phyloP scores from a whole-genome alignment of 352 stramenopile genomes.

The Phytophthora sojae region DNA sequence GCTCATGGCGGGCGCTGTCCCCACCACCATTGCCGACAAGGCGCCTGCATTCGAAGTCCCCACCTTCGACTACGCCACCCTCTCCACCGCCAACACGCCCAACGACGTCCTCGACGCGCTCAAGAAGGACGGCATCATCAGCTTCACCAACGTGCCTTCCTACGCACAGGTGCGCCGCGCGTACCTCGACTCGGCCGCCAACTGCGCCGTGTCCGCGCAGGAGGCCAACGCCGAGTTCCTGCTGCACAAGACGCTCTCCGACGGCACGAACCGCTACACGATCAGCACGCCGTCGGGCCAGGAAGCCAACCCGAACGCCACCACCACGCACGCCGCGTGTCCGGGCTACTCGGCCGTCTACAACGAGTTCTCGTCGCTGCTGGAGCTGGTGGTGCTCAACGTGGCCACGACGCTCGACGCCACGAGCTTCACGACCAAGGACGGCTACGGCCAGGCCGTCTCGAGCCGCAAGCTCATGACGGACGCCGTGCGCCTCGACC shows the following conservation, averaged over 20 bases:
- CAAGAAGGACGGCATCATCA: constrained; percentile 74
- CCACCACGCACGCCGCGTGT: constrained; percentile 43
- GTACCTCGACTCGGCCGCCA: constrained; percentile 59
- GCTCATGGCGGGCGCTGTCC: constrained; percentile 14
- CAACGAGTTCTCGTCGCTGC: constrained; percentile 47
- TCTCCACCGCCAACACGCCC: constrained; percentile 43
- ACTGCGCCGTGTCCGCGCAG: constrained; percentile 55
- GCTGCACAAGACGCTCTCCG: constrained; percentile 62
- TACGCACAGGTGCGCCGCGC: constrained; percentile 49
- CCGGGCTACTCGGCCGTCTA: constrained; percentile 53
- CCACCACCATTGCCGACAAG: constrained; percentile 27
- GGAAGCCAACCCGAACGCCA: constrained; percentile 35
- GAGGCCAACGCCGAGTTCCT: constrained; percentile 48
- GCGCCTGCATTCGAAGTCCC: constrained; percentile 56
- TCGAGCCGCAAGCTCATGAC: constrained; percentile 60
- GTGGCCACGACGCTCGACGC: constrained; percentile 55
- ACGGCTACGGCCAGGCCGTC: constrained; percentile 46
- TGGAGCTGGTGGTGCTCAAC: constrained; percentile 56
- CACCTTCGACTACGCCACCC: constrained; percentile 61
- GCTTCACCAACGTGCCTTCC: constrained; percentile 63
- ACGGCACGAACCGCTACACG: constrained; percentile 75
- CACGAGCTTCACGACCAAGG: constrained; percentile 49
- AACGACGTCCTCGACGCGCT: constrained; percentile 57
- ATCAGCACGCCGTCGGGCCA: constrained; percentile 67
- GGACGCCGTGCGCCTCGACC: constrained; percentile 64